Percentiles rank a stretch among this genome's conserved stretches.
Conservation (phyloP, 352 stramenopile species). For the Globisporangium spinosum region DNA sequence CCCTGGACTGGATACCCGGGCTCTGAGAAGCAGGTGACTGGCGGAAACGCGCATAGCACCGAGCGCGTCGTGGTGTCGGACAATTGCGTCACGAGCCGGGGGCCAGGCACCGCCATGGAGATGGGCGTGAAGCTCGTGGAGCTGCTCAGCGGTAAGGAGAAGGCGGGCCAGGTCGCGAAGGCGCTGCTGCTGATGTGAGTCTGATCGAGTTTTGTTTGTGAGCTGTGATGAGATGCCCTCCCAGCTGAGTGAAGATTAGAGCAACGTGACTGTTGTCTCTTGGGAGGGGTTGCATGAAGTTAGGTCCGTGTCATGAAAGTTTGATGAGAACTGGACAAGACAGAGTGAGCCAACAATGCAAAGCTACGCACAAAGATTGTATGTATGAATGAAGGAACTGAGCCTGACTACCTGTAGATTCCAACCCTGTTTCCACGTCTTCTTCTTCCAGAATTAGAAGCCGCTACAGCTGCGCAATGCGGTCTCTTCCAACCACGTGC, state of each 20-base stretch:
- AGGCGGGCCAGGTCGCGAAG: conserved; percentile 57
- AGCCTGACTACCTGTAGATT: neutral
- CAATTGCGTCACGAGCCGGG: conserved; percentile 78
- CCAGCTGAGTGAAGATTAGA: neutral
- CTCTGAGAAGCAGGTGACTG: conserved; percentile 64
- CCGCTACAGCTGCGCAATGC: conserved; percentile 17
- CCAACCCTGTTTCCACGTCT: neutral
- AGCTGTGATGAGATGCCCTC: neutral
- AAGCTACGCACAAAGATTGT: neutral
- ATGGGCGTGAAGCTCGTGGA: conserved; percentile 84
- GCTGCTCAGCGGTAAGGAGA: conserved; percentile 58
- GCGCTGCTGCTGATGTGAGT: conserved; percentile 38
- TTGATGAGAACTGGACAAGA: neutral
- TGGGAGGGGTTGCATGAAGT: neutral
- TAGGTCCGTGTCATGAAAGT: neutral
- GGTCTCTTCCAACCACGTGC: conserved; percentile 1
- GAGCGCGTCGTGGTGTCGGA: conserved; percentile 63
- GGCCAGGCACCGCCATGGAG: conserved; percentile 72
- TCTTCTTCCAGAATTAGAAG: neutral
- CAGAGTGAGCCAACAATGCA: neutral
- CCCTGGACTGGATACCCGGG: conserved; percentile 62
- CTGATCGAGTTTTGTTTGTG: neutral
- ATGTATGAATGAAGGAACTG: neutral
- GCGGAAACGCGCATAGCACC: conserved; percentile 26
- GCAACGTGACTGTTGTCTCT: neutral